Percentiles rank a stretch among this genome's conserved stretches.
Conservation (phyloP, 75 land plant species). For the Sequoiadendron giganteum region DNA sequence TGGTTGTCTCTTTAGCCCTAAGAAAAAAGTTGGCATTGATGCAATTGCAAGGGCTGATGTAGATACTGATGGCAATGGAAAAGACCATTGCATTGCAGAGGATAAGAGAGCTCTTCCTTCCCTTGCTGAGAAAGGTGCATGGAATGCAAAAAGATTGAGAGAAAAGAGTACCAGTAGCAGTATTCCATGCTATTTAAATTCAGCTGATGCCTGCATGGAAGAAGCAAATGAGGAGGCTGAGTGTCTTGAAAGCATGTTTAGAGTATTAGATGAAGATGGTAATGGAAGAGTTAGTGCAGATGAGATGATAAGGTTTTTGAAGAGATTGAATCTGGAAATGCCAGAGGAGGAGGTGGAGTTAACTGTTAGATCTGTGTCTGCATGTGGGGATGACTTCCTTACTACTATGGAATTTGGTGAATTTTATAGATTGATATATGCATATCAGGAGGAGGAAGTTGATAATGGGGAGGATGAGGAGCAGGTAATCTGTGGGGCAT, state of each 20-base stretch:
- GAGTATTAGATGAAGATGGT: conserved; percentile 1
- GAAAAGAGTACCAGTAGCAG: too few relatives aligned
- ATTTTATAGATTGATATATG: background rate
- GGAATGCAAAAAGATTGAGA: background rate
- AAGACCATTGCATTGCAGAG: background rate
- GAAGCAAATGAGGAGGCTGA: background rate
- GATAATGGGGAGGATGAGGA: background rate
- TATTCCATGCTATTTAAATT: too few relatives aligned
- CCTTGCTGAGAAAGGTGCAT: background rate
- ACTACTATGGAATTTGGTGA: background rate
- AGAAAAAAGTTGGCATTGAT: background rate
- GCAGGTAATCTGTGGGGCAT: conserved; percentile 23
- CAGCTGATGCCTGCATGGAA: background rate
- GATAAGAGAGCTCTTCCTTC: background rate
- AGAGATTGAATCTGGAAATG: background rate
- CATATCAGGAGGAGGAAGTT: background rate
- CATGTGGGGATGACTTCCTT: conserved; percentile 1
- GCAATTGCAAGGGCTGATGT: background rate
- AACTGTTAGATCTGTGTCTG: background rate
- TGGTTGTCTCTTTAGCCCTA: background rate
- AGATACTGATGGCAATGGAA: background rate
- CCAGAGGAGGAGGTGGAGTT: conserved; percentile 3
- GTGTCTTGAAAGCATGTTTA: background rate
- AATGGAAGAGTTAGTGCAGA: conserved; percentile 5
- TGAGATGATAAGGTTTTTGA: background rate